Conservation (phyloP, 2,329 filamentous ascomycete genomes). For the Aschersonia sp. region DNA sequence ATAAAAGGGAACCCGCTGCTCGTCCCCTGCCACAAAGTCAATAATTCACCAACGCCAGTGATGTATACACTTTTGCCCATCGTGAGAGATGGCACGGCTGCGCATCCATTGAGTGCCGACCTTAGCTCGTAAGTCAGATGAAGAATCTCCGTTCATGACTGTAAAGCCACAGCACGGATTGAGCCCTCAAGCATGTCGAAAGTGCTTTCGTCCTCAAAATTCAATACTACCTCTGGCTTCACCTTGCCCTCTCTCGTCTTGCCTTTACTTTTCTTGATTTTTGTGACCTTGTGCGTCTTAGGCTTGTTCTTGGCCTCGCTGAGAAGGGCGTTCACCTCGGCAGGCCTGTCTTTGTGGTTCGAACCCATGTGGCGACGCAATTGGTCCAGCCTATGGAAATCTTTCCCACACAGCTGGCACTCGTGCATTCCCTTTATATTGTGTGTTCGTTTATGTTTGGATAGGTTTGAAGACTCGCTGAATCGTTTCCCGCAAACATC, state of each 20-base stretch:
- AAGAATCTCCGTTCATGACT: neutral
- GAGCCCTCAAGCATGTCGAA: conserved; percentile 3
- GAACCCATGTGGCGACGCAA: conserved; percentile 36
- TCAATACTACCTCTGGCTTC: neutral
- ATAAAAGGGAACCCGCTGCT: neutral
- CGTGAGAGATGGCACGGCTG: neutral
- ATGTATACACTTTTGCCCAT: neutral
- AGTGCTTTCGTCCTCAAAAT: conserved; percentile 1
- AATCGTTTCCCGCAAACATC: conserved; percentile 44
- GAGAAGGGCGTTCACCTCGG: conserved; percentile 7
- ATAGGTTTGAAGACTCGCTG: conserved; percentile 50
- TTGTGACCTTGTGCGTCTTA: conserved; percentile 4
- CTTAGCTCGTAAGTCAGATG: too few species aligned
- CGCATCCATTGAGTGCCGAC: too few species aligned
- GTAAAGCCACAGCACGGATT: conserved; percentile 1
- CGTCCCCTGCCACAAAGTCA: neutral
- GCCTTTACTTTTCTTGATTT: conserved; percentile 3
- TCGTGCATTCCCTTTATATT: conserved; percentile 34
- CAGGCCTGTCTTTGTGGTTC: conserved; percentile 16
- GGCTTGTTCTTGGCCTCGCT: conserved; percentile 5
- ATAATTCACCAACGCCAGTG: neutral
- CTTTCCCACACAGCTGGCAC: conserved; percentile 38
- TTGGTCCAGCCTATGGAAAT: conserved; percentile 47
- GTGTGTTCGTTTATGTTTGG: conserved; percentile 51
- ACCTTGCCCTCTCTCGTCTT: conserved; percentile 1